Base-by-base conservation (phyloP, 2,329 filamentous ascomycete species). In the Knoxdaviesia capensis region DNA sequence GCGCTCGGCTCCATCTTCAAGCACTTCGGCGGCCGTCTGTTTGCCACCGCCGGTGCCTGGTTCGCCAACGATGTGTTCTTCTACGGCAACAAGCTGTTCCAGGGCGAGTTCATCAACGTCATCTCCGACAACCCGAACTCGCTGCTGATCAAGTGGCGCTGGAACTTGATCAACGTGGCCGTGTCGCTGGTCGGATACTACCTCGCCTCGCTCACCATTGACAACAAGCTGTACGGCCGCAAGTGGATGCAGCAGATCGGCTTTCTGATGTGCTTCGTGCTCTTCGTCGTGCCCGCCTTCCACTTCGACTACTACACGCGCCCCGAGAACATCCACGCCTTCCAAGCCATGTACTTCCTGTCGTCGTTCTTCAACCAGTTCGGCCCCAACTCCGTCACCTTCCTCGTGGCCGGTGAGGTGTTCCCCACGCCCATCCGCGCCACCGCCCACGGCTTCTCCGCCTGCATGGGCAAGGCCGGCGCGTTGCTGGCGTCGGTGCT, bases 291-390 rank as follows among this genome's bases (percentile, higher is more conserved):
- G 36, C 88, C 88, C 1, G 87, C 80, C 38, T 94, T 94, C 71
- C 68, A 84, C 55, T 94, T 78, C 65, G 58, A 82, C 0, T 86
- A 90, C 72, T 94, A 86, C 66, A 85, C 73, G 20, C 67, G 66
- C 40, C 63, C 69, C 1, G 65, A 66, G 5, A 74, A 84, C 52
- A 80, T 94, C 57, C 77, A 84, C 54, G 66, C 70, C n/a, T 96
- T 96, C 77, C 87, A 94, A 66, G 77, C 87, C 56, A 94, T 96
- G 85, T 94, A 94, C 71, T 94, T 94, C 65, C 60, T 96, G 51
- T 93, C 85, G 6, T 93, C 84, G 29, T 96, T 96, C 69, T 96
- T 96, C 77, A 94, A 94, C 71, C 88, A 96, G 59, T 96, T 96
- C 54, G 88, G 88, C 8, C 88, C 88, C 60, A 96, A 96, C 71